phyloP scores from a whole-genome alignment of 2,329 filamentous ascomycete species.

The Aureobasidium sp. region DNA sequence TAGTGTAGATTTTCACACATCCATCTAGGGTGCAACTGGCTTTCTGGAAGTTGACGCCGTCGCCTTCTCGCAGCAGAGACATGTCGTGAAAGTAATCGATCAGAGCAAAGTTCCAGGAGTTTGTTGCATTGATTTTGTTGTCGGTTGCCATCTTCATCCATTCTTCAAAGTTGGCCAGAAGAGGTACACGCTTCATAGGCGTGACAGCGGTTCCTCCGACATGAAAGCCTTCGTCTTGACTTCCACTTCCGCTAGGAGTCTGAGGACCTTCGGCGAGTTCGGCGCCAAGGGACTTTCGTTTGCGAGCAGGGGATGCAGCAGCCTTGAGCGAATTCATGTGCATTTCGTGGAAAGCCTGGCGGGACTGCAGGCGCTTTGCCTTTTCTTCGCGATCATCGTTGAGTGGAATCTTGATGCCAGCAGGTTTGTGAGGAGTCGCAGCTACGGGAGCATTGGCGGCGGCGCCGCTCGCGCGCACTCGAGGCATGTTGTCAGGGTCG shows the following conservation, averaged over 20 bases:
- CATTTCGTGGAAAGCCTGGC: conserved; percentile 79
- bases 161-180: conserved; percentile 96
- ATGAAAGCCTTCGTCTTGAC: conserved; percentile 47
- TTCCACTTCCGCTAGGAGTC: conserved; percentile 33
- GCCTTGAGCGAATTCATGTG: conserved; percentile 89
- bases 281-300: conserved; percentile 47
- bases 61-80: conserved; percentile 91
- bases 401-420: conserved; percentile 69
- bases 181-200: conserved; percentile 90
- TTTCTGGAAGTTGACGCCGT: conserved; percentile 97
- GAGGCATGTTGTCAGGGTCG: conserved; percentile 29
- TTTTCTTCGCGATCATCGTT: conserved; percentile 95
- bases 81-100: conserved; percentile 99
- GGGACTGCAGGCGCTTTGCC: conserved; percentile 74
- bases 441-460: conserved; percentile 32
- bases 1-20: conserved; percentile 99
- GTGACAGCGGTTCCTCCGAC: conserved; percentile 72
- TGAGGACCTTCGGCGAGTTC: conserved; percentile 35
- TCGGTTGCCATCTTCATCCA: conserved; percentile 99
- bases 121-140: conserved; percentile 91
- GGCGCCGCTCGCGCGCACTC: conserved; percentile 26
- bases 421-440: conserved; percentile 45
- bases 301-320: conserved; percentile 64
- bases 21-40: conserved; percentile 95
- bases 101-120: conserved; percentile 99